phyloP scores from a whole-genome alignment of 2,329 filamentous ascomycete genomes.

The Ampelomyces quisqualis region DNA sequence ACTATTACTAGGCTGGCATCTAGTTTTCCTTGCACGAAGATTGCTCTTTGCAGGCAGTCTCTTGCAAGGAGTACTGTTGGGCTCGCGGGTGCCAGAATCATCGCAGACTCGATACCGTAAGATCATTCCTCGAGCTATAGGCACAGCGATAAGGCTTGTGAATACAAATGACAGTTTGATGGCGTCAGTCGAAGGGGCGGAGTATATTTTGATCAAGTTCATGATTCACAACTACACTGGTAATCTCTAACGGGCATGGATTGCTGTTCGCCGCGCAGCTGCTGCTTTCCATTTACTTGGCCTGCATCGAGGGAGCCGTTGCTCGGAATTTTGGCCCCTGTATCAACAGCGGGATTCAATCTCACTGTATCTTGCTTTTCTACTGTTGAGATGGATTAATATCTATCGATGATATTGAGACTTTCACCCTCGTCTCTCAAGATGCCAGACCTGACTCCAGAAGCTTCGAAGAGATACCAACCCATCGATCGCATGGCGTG shows the following conservation, averaged over 20 bases:
- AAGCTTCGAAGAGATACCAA: slow-evolving; percentile 15
- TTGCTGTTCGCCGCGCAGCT: slow-evolving; percentile 44
- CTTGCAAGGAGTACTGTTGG: slow-evolving; percentile 21
- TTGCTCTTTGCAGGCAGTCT: slow-evolving; percentile 38
- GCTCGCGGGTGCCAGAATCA: slow-evolving; percentile 10
- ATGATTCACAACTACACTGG: slow-evolving; percentile 45
- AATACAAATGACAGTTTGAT: slow-evolving; percentile 46
- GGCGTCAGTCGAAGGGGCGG: slow-evolving; percentile 44
- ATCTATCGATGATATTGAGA: slow-evolving; percentile 47
- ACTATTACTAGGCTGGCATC: slow-evolving; percentile 26
- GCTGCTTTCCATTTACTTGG: slow-evolving; percentile 47
- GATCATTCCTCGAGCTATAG: slow-evolving; percentile 34
- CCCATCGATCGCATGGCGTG: slow-evolving; percentile 38
- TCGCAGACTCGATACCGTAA: slow-evolving; percentile 17
- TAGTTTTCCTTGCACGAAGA: slow-evolving; percentile 36
- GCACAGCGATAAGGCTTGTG: slow-evolving; percentile 33
- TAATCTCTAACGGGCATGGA: slow-evolving; percentile 46
- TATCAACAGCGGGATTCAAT: slow-evolving; percentile 4
- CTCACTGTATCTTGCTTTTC: slow-evolving; percentile 43
- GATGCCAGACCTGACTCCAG: slow-evolving; percentile 13
- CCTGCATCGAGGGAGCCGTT: slow-evolving; percentile 44
- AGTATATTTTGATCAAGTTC: slow-evolving; percentile 48
- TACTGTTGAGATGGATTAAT: slow-evolving; percentile 43
- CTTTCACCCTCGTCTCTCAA: slow-evolving; percentile 39
- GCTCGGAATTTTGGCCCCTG: slow-evolving; percentile 26